Base-by-base conservation (phyloP, 2,329 filamentous ascomycete genomes). In the Penicillium sumatraense region DNA sequence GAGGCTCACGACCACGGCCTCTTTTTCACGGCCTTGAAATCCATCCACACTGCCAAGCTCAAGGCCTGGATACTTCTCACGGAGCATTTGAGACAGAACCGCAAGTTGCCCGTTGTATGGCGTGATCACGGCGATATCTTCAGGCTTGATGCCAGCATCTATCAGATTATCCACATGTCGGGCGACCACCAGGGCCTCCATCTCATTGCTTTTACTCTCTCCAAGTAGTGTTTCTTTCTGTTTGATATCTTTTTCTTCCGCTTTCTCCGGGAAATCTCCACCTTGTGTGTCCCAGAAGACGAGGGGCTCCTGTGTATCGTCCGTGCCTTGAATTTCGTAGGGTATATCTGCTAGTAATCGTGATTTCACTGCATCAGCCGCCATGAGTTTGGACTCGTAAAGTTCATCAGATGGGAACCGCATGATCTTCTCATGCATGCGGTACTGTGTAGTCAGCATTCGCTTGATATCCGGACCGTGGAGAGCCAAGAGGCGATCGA, bases 371-470 rank as follows among this genome's bases (percentile, higher is more conserved):
- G 81, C 80, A 4, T 93, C 90, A 1, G 89, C 92, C 0, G 95
- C 93, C 2, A 93, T 78, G 1, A 99, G 83, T 66, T 88, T 88
- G 2, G 84, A 85, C 57, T 91, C 90, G 75, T 99, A 99, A 10
- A 98, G 81, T 69, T 93, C 88, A 58, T 90, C 84, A 0, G 93
- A 97, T 0, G 95, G 93, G 67, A 97, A 99, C 6, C 86, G 83
- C 93, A 98, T 98, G 66, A 99, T 98, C 51, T 82, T 86, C 68
- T 96, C 89, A 71, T 99, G 92, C 95, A 99, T 99, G 33, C 95
- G 91, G 73, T 99, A 99, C 76, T 99, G 95, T 4, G 89, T 96
- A 3, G 91, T 98, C 21, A 99, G 84, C 90, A 98, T 96, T 49
- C 90, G 83, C 78, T 98, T 98, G 77, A 99, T 92, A 4, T 80